Evolutionary conservation across 768 basidiomycete species (phyloP), one percentile per base, ranked within the genome.

Genomic region (Cantharellus cinnabarinus): DNA sequence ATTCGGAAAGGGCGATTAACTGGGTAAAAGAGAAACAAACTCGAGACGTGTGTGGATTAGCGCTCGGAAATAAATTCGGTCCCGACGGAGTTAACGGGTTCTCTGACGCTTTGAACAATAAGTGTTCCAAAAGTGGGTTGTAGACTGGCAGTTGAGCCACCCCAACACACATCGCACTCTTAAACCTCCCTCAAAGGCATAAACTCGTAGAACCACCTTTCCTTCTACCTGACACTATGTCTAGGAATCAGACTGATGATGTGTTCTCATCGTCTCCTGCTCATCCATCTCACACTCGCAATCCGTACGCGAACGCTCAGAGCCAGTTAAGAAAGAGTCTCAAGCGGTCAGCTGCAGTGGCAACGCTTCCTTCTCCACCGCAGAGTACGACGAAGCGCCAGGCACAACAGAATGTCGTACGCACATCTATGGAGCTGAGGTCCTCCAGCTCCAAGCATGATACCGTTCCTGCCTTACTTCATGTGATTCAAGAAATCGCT

Each of bases 401-500:
- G 38, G 39, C 14, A 14, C 10, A 38, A 40, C 14, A 41, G 40
- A 37, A 37, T 41, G 56, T 1, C 10, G 56, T 14, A 41, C 39
- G 15, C 41, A 7, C 5, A 5, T 37, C 39, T 42, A 41, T 7
- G 37, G 38, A 57, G 1, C 39, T 5, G 56, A 42, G 42, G 37
- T 14, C 7, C 20, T 29, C 20, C 35, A 37, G 7, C 35, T 37
- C 7, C 14, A 41, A 10, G 7, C 10, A 54, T 7, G 52, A 7
- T 35, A 35, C 7, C 52, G 10, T 35, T 10, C 7, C 52, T 7
- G 56, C 37, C 42, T 41, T 10, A 42, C 7, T 41, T 5, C 35
- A 15, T 39, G 37, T 7, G 40, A 40, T 41, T 15, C 56, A 50
- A 34, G n/a, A 65, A 57, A 70, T 70, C 60, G 74, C 75, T 48